A percentile compares a stretch with the other conserved stretches of the same genome.
Evolutionary conservation across 495 filamentous ascomycete genomes (phyloP).

Genomic region (Penicillium steckii): DNA sequence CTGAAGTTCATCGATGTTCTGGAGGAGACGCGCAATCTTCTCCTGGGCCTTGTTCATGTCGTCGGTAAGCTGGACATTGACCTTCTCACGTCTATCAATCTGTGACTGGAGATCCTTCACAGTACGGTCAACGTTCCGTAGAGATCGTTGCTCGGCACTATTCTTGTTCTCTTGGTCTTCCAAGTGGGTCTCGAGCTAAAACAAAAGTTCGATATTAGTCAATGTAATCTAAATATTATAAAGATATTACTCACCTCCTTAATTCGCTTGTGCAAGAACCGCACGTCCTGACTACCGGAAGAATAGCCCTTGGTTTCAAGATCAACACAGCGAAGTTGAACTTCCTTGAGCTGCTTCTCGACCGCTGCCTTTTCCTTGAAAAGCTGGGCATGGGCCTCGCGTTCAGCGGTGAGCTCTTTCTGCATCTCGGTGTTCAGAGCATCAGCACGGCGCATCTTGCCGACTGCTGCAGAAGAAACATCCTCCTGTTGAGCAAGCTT

Average conservation of each 20-base stretch:
- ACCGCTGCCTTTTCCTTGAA: constrained; percentile 90
- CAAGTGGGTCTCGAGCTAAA: constrained; percentile 85
- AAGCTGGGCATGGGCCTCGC: constrained; percentile 77
- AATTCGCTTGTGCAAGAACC: constrained; percentile 90
- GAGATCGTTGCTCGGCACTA: constrained; percentile 75
- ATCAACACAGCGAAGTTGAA: constrained; percentile 86
- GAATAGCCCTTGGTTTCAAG: constrained; percentile 97
- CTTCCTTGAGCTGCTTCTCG: constrained; percentile 88
- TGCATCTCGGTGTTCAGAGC: constrained; percentile 85
- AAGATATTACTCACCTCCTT: constrained; percentile 73
- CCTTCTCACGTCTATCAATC: constrained; percentile 89
- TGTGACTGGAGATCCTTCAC: constrained; percentile 92
- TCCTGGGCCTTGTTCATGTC: constrained; percentile 82
- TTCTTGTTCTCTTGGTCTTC: constrained; percentile 79
- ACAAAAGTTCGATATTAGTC: constrained; percentile 19
- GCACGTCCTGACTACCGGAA: constrained; percentile 87
- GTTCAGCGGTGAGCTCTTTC: constrained; percentile 89
- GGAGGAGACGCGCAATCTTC: constrained; percentile 82
- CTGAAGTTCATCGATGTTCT: constrained; percentile 92
- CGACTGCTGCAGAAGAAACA: constrained; percentile 85
- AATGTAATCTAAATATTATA: neutral
- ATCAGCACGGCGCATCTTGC: constrained; percentile 97
- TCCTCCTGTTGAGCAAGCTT: constrained; percentile 91
- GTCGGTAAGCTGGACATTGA: constrained; percentile 71
- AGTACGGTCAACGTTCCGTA: constrained; percentile 90